Base-by-base conservation (phyloP, 2,329 filamentous ascomycete genomes). In the Verticillium nubilum region DNA sequence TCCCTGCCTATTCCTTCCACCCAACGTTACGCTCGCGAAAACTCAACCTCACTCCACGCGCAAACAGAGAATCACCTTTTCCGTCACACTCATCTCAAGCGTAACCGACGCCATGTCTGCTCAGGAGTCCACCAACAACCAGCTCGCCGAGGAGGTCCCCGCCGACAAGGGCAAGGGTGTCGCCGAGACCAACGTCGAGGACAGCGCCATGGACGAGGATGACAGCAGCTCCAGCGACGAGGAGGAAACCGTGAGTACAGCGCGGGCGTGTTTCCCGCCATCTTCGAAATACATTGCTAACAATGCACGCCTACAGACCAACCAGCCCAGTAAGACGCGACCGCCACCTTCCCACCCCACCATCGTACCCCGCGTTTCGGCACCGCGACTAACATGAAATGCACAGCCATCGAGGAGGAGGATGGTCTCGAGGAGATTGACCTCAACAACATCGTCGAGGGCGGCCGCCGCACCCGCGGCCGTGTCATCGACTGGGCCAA, bases 351-450 rank as follows among this genome's bases (percentile, higher is more conserved):
- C 19, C n/a, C 42, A n/a, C 42, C 33, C 15, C 35, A 37, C 35
- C 29, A 31, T 31, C 13, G 19, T 50, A 23, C 42, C 42, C 42
- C 42, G 42, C 42, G 42, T 17, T 42, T n/a, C 17, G n/a, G 13
- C 35, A 50, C 19, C 52, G 53, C 61, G 35, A 62, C 69, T 73
- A 67, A 74, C 66, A 60, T 64, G 52, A 26, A 15, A 3, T 19
- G 31, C 59, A 52, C 60, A 64, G 59, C 64, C 31, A 53, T 74
- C 77, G 83, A 78, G 59, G 90, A 91, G 58, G 89, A 90, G 52
- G 91, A 92, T 70, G 89, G 90, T 75, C 85, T 97, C 82, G 91
- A 96, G 73, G 93, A 94, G 77, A 97, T 99, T 73, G 91, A 96
- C 72, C 80, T 85, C 60, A 85, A 85, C 73, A 98, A 98, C 83